Percentiles rank a stretch among this genome's conserved stretches.
Evolutionary conservation across 2,329 filamentous ascomycete genomes (phyloP).

Genomic region (Phaeosphaeriaceae sp.): DNA sequence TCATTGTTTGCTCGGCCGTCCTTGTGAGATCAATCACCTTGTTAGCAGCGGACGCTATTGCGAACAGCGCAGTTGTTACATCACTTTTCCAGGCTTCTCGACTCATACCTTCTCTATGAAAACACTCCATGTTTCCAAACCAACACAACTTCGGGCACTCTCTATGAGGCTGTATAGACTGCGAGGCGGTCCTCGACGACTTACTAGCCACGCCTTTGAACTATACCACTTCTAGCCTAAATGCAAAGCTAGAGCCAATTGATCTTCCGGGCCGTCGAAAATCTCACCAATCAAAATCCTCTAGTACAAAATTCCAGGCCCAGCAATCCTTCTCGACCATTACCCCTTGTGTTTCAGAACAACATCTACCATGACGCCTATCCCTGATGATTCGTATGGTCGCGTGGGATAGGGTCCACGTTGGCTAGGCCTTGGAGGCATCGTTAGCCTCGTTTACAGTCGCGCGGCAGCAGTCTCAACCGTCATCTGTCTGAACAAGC

Average conservation of each 20-base stretch:
- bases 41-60: not conserved
- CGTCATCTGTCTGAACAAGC: slow-evolving; percentile 14
- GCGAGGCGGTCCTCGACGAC: slow-evolving; percentile 10
- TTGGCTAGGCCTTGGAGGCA: slow-evolving; percentile 20
- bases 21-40: not conserved
- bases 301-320: slow-evolving; percentile 14
- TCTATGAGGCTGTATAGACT: slow-evolving; percentile 16
- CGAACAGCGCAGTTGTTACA: not conserved
- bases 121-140: slow-evolving; percentile 10
- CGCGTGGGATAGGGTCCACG: slow-evolving; percentile 33
- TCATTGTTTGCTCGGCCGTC: not conserved
- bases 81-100: not conserved
- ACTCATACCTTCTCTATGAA: not conserved
- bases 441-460: slow-evolving; percentile 16
- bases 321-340: slow-evolving; percentile 15
- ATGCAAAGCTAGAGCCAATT: slow-evolving; percentile 7
- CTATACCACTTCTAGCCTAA: slow-evolving; percentile 19
- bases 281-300: slow-evolving; percentile 16
- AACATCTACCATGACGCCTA: slow-evolving; percentile 16
- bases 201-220: slow-evolving; percentile 25
- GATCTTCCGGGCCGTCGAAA: slow-evolving; percentile 22
- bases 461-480: slow-evolving; percentile 16
- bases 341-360: slow-evolving; percentile 30
- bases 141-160: slow-evolving; percentile 5
- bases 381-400: slow-evolving; percentile 22